phyloP scores from a whole-genome alignment of 2,329 filamentous ascomycete species.

The Fusarium equiseti region DNA sequence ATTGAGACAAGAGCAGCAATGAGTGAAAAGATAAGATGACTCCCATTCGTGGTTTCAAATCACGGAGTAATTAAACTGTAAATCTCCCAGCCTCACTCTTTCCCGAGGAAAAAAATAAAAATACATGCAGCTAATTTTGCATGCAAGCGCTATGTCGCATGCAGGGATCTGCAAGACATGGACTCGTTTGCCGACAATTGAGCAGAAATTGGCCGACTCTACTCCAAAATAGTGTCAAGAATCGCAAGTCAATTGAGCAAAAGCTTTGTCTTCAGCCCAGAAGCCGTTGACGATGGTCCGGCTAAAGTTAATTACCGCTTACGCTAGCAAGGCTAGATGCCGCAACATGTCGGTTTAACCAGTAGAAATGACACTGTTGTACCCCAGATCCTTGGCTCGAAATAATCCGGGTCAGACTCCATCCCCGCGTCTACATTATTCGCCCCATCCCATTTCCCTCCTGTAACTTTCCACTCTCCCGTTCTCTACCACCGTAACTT shows the following conservation, averaged over 20 bases:
- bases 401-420: not conserved
- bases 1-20: too few species aligned
- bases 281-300: not conserved
- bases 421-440: conserved; percentile 9
- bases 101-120: not conserved
- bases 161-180: conserved; percentile 2
- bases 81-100: not conserved
- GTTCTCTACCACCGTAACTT: not conserved
- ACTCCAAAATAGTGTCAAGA: too few species aligned
- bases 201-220: not conserved
- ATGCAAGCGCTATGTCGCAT: not conserved
- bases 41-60: not conserved
- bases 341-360: not conserved
- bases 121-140: not conserved
- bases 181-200: not conserved
- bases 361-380: not conserved
- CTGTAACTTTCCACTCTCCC: not conserved
- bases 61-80: conserved; percentile 6
- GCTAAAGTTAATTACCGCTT: not conserved
- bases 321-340: not conserved
- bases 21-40: not conserved
- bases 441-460: not conserved
- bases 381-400: conserved; percentile 6
- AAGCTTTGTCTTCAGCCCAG: not conserved
- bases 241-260: not conserved